Evolutionary conservation across 257 asterid genomes (phyloP).

Genomic region (Nicotiana noctiflora): DNA sequence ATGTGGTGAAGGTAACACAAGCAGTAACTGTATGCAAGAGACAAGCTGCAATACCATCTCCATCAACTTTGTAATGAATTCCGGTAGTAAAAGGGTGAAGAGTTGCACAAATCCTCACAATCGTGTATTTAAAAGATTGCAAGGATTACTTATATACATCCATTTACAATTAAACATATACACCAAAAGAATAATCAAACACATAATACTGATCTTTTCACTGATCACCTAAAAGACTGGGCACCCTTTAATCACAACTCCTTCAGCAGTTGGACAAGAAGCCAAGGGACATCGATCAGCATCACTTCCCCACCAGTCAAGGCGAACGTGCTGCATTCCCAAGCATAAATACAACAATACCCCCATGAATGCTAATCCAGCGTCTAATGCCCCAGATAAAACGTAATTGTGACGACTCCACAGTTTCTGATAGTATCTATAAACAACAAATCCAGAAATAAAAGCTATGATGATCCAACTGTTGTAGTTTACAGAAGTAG

Average conservation of each 20-base stretch:
- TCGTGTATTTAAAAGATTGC: neutral
- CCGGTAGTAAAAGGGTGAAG: neutral
- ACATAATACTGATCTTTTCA: neutral
- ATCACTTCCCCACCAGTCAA: slow-evolving; percentile 50
- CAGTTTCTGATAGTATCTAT: slow-evolving; percentile 38
- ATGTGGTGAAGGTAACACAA: no score
- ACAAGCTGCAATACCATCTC: neutral
- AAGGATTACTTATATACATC: neutral
- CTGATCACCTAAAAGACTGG: slow-evolving; percentile 25
- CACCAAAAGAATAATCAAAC: neutral
- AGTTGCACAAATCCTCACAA: neutral
- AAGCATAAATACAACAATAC: slow-evolving; percentile 47
- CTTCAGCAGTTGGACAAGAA: slow-evolving; percentile 65
- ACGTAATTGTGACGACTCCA: slow-evolving; percentile 72
- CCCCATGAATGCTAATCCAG: slow-evolving; percentile 77
- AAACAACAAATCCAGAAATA: slow-evolving; percentile 37
- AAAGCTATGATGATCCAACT: slow-evolving; percentile 57
- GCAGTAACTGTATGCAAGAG: no score
- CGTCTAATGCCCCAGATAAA: slow-evolving; percentile 58
- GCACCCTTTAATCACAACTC: slow-evolving; percentile 45
- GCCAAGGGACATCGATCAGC: slow-evolving; percentile 75
- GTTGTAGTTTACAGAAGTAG: slow-evolving; percentile 57
- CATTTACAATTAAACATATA: neutral
- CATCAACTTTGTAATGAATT: neutral
- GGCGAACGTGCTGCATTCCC: slow-evolving; percentile 24